Evolutionary conservation across 116 monocot genomes (phyloP), one percentile per base, ranked within the genome.

Genomic region (Thalassia testudinum): DNA sequence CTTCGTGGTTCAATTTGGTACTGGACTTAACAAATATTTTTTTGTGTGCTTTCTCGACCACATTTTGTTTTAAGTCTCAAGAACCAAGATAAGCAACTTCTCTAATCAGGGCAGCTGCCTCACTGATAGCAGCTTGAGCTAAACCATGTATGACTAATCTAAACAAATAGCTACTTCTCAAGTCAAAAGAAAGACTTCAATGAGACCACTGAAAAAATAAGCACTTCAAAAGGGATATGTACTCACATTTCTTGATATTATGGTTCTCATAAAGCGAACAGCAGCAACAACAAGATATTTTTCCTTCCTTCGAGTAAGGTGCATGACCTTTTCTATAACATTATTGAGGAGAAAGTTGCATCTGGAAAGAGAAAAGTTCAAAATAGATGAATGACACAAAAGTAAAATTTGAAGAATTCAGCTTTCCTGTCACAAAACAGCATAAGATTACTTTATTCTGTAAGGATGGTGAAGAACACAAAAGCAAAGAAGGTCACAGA

Each of bases 401-500:
- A 45, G 18, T 25, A 47, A 16, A 27, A 61, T 21, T 7, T 19
- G 29, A 29, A 24, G 29, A 16, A 21, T 13, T 45, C 15, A 16
- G 45, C 2, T 10, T 5, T 34, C 30, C 30, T 5, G 10, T 10
- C 3, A 34, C 3, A 43, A 21, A 61, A 57, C n/a, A 42, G 43
- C 16, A 22, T 25, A 24, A 40, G 21, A 53, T 75, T 68, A 87
- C 97, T 81, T 89, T 65, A 97, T 89, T 56, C 65, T 71, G 75
- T 77, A 74, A 29, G 85, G 79, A 85, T 97, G 85, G 53, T 97
- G 89, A 60, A 82, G 58, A 24, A 97, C 77, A 65, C 97, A 97
- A 57, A 85, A 97, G 70, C 89, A 85, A 3, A 97, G 65, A 50
- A 97, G 74, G 40, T 97, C 97, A 52, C 89, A 97, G 54, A 89